Evolutionary conservation across 371 early-diverging fungal genomes (phyloP), one percentile per base, ranked within the genome.

Genomic region (Mucor mucedo): DNA sequence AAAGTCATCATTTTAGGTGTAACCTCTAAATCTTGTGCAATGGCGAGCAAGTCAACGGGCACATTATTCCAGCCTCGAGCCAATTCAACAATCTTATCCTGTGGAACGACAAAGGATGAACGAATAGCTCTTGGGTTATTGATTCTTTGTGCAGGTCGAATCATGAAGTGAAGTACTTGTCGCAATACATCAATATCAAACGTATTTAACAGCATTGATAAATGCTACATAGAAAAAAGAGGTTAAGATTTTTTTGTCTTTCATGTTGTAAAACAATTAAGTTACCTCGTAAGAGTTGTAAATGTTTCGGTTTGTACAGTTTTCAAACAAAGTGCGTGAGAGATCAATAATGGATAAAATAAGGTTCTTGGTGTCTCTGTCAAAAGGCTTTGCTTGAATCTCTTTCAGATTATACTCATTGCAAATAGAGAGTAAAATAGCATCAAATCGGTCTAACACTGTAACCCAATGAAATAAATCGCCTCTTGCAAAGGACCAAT

Each of bases 401-500:
- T 82, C 79, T 41, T 78, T 75, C 53, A 94, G 71, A 47, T 87
- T 83, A 69, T 86, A 89, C 52, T 85, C 80, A 59, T 82, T 75
- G 65, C 89, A 86, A 14, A 87, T 70, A 29, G 71, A 70, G 54
- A 87, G 90, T 41, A 98, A 80, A 47, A 96, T 89, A 7, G 69
- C 72, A 71, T 97, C 98, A 67, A 97, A 95, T 32, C 95, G 87
- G 78, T 98, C 94, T 47, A 98, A 86, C 0, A 96, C 95, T 16
- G 86, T 80, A 21, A 95, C 91, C 98, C 98, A 98, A 64, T 95
- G 93, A 77, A 89, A 95, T 54, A 98, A 81, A 70, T 98, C 99
- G 49, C 94, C 91, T 61, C 95, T 90, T 33, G 91, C 90, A 75
- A 87, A 93, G 29, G 78, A 73, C 95, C 95, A 95, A 55, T 88